Evolutionary conservation across 306 rosid species (phyloP), one percentile per base, ranked within the genome.

Genomic region (Rosa rugosa): DNA sequence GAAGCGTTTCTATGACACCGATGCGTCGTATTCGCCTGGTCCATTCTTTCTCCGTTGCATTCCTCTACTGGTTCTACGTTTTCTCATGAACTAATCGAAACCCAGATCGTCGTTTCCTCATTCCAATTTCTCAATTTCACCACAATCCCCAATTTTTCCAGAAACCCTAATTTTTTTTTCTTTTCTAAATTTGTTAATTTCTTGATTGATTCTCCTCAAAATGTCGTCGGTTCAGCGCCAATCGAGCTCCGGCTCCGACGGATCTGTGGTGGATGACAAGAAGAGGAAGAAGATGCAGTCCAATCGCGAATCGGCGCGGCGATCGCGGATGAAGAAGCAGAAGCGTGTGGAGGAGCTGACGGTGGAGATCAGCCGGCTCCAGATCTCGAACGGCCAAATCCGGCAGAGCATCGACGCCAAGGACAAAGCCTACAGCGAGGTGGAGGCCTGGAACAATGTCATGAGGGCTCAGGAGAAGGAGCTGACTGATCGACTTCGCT

Each of bases 281-380:
- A 95, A 95, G 88, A 84, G 98, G 88, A 95, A 93, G 93, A 86
- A 98, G 84, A 95, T 95, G 98, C 74, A 80, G 41, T 95, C 99
- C 12, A 95, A 95, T 71, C 88, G 99, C 5, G 99, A 95, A 83
- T 95, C 97, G 7, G 99, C 99, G 1, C 71, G 99, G 77, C 90
- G 98, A 5, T 95, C 99, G 6, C 73, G 99, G 84, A 83, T 90
- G 94, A 91, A 87, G 86, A 95, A 95, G 87, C 99, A 95, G 92
- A 93, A 93, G 82, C 98, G 86, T 75, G 5, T 95, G 77, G 96
- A 91, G 83, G 97, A 91, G 75, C 81, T 93, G 82, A 84, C 89
- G 25, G 75, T 81, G 59, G 98, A 95, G 65, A 63, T 76, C 31
- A 81, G 79, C 67, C 85, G 77, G 47, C 84, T 95, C 42, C 90